Percentiles rank a stretch among this genome's conserved stretches.
phyloP scores from a whole-genome alignment of 1,139 yeast genomes.

The Kluyveromyces sp. region DNA sequence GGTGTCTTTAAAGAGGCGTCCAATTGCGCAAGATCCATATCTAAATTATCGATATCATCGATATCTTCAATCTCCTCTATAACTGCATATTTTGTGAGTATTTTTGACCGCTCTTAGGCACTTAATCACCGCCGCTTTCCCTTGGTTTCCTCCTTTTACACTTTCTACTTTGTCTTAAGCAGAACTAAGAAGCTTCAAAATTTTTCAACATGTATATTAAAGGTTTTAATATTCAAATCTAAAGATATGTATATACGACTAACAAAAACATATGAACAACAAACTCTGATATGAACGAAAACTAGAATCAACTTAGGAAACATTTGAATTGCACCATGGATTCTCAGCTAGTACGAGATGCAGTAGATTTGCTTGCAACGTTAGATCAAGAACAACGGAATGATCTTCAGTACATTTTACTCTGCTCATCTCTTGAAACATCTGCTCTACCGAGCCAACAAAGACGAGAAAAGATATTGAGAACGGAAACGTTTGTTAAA shows the following conservation, averaged over 20 bases:
- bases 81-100: constrained; percentile 42
- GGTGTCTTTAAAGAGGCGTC: constrained; percentile 69
- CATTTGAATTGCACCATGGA: not conserved
- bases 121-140: not conserved
- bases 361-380: constrained; percentile 22
- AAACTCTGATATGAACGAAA: too few relatives aligned
- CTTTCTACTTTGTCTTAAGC: too few relatives aligned
- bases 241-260: too few relatives aligned
- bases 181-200: too few relatives aligned
- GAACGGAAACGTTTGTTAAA: constrained; percentile 20
- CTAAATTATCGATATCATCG: constrained; percentile 85
- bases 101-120: not conserved
- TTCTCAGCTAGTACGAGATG: constrained; percentile 12
- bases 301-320: not conserved
- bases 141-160: not conserved
- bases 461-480: constrained; percentile 17
- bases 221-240: too few relatives aligned
- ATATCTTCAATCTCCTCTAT: constrained; percentile 77
- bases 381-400: constrained; percentile 25
- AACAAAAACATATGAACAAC: too few relatives aligned
- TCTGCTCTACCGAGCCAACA: constrained; percentile 22
- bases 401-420: constrained; percentile 28
- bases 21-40: constrained; percentile 86
- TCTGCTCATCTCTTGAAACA: constrained; percentile 25
- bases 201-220: too few relatives aligned